Conservation (phyloP, 768 basidiomycete species). For the Pleurotus citrinopileatus region DNA sequence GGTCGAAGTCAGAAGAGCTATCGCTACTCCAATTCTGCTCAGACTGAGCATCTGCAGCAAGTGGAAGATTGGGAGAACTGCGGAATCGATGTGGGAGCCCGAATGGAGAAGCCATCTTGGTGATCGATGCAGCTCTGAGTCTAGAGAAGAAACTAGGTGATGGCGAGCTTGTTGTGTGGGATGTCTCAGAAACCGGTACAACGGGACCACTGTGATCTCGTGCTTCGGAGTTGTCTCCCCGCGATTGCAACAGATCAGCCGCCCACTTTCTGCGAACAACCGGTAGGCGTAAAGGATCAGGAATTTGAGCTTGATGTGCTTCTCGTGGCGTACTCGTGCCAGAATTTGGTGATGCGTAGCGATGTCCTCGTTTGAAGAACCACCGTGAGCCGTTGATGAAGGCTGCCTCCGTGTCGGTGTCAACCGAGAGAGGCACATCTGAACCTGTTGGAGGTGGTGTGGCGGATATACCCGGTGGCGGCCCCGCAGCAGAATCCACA, state of each 20-base stretch:
- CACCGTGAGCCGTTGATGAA: slow-evolving; percentile 56
- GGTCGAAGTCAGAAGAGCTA: slow-evolving; percentile 51
- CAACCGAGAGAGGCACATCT: slow-evolving; percentile 64
- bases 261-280: slow-evolving; percentile 47
- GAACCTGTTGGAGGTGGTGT: slow-evolving; percentile 37
- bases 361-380: slow-evolving; percentile 51
- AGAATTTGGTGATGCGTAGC: slow-evolving; percentile 29
- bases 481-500: slow-evolving; percentile 9
- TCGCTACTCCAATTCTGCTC: slow-evolving; percentile 57
- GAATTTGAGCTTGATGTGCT: slow-evolving; percentile 17
- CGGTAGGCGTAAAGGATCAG: slow-evolving; percentile 38
- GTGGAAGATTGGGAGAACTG: slow-evolving; percentile 1
- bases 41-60: slow-evolving; percentile 19
- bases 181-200: neutral
- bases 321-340: slow-evolving; percentile 30
- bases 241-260: slow-evolving; percentile 36
- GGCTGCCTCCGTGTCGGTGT: slow-evolving; percentile 77
- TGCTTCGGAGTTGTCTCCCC: slow-evolving; percentile 12
- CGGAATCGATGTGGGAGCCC: neutral
- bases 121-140: slow-evolving; percentile 9
- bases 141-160: slow-evolving; percentile 12
- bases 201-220: slow-evolving; percentile 2
- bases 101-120: slow-evolving; percentile 8
- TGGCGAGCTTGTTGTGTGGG: neutral
- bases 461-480: slow-evolving; percentile 15